Evolutionary conservation across 139 green algal genomes (phyloP), one percentile per base, ranked within the genome.

Genomic region (Eudorina sp.): DNA sequence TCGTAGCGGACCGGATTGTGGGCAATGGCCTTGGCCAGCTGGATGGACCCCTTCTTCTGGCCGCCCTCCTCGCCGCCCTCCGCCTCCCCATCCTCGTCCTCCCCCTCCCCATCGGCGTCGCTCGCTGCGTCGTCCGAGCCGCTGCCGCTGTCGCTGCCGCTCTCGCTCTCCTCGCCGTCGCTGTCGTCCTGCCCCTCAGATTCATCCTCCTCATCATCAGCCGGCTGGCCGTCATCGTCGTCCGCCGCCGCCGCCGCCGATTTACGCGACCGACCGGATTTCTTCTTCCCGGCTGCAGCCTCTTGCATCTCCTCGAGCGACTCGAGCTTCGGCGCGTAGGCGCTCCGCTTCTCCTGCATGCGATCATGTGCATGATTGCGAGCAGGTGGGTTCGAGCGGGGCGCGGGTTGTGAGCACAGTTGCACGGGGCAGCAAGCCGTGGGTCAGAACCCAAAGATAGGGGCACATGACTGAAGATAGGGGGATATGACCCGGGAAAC

Each of bases 341-440:
- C 91, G 13, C 95, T 98, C 51, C 96, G 92, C 93, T 99, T 99
- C 92, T 99, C 97, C 95, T 98, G 93, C 68, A 5, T 55, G n/a
- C n/a, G n/a, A n/a, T n/a, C n/a, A n/a, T n/a, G n/a, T n/a, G n/a
- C n/a, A n/a, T n/a, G n/a, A n/a, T n/a, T n/a, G n/a, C n/a, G n/a
- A n/a, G n/a, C n/a, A n/a, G n/a, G n/a, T n/a, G n/a, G n/a, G n/a
- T n/a, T n/a, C n/a, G n/a, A n/a, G n/a, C n/a, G n/a, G n/a, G n/a
- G n/a, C n/a, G n/a, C n/a, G n/a, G n/a, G n/a, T n/a, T n/a, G n/a
- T n/a, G n/a, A n/a, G n/a, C n/a, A n/a, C n/a, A n/a, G n/a, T n/a
- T n/a, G n/a, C n/a, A n/a, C n/a, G n/a, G n/a, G n/a, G n/a, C n/a
- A n/a, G n/a, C n/a, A n/a, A n/a, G n/a, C n/a, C n/a, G n/a, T n/a